Evolutionary conservation across 2,329 filamentous ascomycete genomes (phyloP).

Genomic region (Elsinoe perseae): DNA sequence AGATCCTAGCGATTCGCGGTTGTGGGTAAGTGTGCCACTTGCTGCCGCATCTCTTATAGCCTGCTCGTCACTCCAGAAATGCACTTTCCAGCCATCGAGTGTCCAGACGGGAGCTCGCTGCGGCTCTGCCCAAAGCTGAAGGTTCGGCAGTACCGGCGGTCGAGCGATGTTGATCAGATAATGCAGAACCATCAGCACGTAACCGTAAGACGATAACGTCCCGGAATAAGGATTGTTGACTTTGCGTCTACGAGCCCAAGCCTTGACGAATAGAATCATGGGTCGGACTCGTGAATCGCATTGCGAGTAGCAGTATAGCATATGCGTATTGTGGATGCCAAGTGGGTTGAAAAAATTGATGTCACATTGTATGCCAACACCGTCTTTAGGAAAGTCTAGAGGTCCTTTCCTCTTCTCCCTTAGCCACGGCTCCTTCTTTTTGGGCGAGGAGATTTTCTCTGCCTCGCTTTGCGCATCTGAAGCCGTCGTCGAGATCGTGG

Average conservation of each 20-base stretch:
- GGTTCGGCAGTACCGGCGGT: constrained; percentile 77
- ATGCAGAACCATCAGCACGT: constrained; percentile 85
- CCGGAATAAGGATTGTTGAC: constrained; percentile 84
- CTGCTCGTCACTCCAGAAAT: constrained; percentile 69
- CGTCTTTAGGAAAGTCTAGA: constrained; percentile 69
- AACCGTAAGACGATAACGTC: constrained; percentile 82
- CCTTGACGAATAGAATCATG: constrained; percentile 79
- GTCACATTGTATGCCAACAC: constrained; percentile 78
- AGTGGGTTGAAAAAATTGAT: constrained; percentile 86
- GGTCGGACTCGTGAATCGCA: constrained; percentile 70
- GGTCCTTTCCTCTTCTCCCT: constrained; percentile 42
- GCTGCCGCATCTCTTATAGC: constrained; percentile 57
- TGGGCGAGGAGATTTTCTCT: not conserved
- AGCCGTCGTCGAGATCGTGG: not conserved
- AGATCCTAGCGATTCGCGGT: constrained; percentile 60
- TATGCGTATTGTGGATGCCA: constrained; percentile 71
- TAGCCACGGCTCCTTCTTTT: constrained; percentile 29
- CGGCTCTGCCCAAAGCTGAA: constrained; percentile 49
- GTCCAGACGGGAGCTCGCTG: constrained; percentile 16
- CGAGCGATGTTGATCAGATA: constrained; percentile 75
- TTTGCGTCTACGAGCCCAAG: constrained; percentile 77
- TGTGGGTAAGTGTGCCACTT: constrained; percentile 55
- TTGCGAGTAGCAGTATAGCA: constrained; percentile 74
- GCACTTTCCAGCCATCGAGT: constrained; percentile 55
- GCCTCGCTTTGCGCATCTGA: not conserved